Base-by-base conservation (phyloP, 1,139 yeast genomes). In the Pichia sp. region DNA sequence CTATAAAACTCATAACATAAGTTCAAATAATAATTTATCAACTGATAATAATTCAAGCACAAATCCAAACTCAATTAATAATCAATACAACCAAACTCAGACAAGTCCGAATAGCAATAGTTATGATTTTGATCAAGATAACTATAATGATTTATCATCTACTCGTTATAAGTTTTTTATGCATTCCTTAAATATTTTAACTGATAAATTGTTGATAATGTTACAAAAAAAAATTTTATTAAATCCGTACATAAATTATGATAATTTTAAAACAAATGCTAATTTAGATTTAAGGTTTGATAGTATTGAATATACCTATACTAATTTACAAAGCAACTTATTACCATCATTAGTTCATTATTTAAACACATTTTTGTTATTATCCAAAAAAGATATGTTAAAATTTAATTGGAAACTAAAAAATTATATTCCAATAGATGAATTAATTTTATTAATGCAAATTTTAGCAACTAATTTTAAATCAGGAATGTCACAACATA, bases 321-420 rank as follows among this genome's bases (percentile, higher is more conserved):
- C 69, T 38, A 74, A 74, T 53, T 56, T 76, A 47, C 65, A 71
- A 28, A 72, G 65, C 49, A 76, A 76, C 54, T 60, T 77, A 47
- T 67, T 77, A 29, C 81, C 83, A 1, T 69, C 78, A 1, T 66
- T 78, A n/a, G 55, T 77, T 33, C 81, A 76, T 52, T 76, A 75
- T 50, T 59, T 76, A 48, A 73, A 74, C 50, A 78, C 74, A 48
- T 76, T 76, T 47, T 59, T 70, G 37, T 65, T 69, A 43, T 65
- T 71, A 50, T 76, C 76, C 5, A 42, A 48, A 4, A 41, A 43
- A 22, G 43, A 42, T 13, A 57, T 61, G 51, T 52, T 57, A 35
- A 55, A 59, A 21, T 77, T 65, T 56, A 77, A 76, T 52, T 77
- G 82, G 82, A 77, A 74, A 48, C 68, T 76, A 38, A 72, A 76